phyloP scores from a whole-genome alignment of 805 yeast genomes.

The Suhomyces tanzawaensis region DNA sequence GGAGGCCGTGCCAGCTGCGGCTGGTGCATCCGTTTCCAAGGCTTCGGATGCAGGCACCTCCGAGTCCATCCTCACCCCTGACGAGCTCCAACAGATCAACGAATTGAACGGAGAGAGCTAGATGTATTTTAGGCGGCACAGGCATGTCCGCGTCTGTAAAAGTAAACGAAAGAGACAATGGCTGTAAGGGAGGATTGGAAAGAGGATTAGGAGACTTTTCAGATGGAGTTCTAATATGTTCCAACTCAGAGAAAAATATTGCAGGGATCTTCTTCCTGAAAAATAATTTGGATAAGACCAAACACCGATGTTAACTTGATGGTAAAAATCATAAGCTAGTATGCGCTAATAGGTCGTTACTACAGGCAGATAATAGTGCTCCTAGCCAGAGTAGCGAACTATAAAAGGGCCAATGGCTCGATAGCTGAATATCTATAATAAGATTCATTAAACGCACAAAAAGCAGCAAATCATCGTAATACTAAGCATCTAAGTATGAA shows the following conservation, averaged over 20 bases:
- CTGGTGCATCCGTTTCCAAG: slow-evolving; percentile 3
- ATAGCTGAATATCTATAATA: no score
- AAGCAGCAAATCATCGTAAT: no score
- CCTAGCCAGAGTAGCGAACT: no score
- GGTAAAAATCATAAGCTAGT: no score
- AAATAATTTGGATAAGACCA: no score
- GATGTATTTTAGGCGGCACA: slow-evolving; percentile 1
- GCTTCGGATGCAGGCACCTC: neutral
- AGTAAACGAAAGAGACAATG: neutral
- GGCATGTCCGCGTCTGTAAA: neutral
- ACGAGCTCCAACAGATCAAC: slow-evolving; percentile 37
- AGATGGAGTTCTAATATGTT: neutral
- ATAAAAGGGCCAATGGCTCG: no score
- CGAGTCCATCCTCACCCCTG: slow-evolving; percentile 28
- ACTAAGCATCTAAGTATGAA: no score
- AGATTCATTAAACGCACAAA: no score
- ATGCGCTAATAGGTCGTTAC: no score
- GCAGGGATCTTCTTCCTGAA: neutral
- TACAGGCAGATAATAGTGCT: no score
- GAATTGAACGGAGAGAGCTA: slow-evolving; percentile 26
- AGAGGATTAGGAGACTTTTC: neutral
- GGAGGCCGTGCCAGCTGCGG: neutral
- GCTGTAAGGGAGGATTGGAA: neutral
- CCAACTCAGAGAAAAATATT: neutral
- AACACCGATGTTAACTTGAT: no score